Evolutionary conservation across 495 filamentous ascomycete genomes (phyloP), one percentile per base, ranked within the genome.

Genomic region (Jackrogersella minutella): DNA sequence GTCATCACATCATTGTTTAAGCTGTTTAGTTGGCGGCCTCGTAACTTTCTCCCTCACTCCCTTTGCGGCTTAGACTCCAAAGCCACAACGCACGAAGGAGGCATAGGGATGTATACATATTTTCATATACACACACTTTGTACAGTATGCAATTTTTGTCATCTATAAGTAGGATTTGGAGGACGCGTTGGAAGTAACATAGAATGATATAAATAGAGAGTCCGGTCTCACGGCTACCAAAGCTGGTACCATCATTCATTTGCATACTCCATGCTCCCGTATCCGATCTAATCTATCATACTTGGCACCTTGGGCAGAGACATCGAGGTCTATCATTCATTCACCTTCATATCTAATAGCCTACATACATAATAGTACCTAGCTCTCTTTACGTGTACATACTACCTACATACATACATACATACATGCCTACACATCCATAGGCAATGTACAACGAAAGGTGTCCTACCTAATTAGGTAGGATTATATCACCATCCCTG

Each of bases 241-340:
- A 58, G 44, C 51, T 51, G 58, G 52, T 62, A 62, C 50, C 39
- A 67, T 62, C 50, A 50, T 57, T 56, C 64, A 57, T 52, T 22
- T 11, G 47, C 55, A 66, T 59, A 66, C 62, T 56, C 64, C 40
- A 56, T 66, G 36, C 53, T 57, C 61, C 59, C 58, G 59, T 68
- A 63, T 55, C 59, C 59, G 54, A 59, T 59, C 46, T 68, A 68
- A 68, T 63, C 58, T 59, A 63, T 51, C 24, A 62, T 46, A 51
- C 58, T 68, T 68, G 58, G 64, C 64, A 28, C n/a, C n/a, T n/a
- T n/a, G n/a, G n/a, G n/a, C n/a, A n/a, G n/a, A 28, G 46, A 26
- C 47, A 28, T 37, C 13, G 40, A 47, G 30, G 44, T 22, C 43
- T 47, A 46, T 58, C 49, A 30, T 51, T 46, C 54, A 34, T 44